phyloP scores from a whole-genome alignment of 2,329 filamentous ascomycete genomes.

The Penicillium sp. region DNA sequence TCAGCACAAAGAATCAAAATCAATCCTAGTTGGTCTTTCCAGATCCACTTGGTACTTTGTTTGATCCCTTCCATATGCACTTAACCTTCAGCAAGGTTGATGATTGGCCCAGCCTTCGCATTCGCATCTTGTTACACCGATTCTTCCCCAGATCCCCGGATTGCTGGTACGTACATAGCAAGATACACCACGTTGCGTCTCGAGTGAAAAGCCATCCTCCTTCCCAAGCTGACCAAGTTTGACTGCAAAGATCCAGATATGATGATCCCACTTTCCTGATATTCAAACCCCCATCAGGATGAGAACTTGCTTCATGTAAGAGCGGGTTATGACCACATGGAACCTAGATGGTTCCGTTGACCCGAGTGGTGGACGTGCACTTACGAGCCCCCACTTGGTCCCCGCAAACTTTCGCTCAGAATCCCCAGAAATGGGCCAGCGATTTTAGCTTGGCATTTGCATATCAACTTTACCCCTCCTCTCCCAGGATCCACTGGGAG shows the following conservation, averaged over 20 bases:
- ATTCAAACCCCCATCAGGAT: not conserved
- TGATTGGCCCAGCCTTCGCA: not conserved
- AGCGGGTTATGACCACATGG: not conserved
- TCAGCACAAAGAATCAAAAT: not conserved
- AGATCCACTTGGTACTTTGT: not conserved
- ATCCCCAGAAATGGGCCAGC: not conserved
- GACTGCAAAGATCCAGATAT: too few relatives aligned
- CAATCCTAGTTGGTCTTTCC: not conserved
- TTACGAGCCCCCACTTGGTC: constrained; percentile 2
- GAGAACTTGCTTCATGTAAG: not conserved
- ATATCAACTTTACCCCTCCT: not conserved
- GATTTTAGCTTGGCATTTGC: constrained; percentile 1
- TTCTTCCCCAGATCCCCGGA: not conserved
- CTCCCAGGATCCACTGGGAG: not conserved
- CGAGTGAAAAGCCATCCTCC: too few relatives aligned
- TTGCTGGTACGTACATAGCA: not conserved
- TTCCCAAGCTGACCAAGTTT: too few relatives aligned
- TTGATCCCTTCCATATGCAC: not conserved
- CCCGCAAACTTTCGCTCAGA: constrained; percentile 3
- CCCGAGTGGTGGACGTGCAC: constrained; percentile 2
- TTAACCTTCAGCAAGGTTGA: too few relatives aligned
- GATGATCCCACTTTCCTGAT: too few relatives aligned
- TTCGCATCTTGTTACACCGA: not conserved
- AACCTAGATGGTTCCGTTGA: not conserved
- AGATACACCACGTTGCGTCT: not conserved